Base-by-base conservation (phyloP, 2,329 filamentous ascomycete species). In the Fusarium xyrophilum region DNA sequence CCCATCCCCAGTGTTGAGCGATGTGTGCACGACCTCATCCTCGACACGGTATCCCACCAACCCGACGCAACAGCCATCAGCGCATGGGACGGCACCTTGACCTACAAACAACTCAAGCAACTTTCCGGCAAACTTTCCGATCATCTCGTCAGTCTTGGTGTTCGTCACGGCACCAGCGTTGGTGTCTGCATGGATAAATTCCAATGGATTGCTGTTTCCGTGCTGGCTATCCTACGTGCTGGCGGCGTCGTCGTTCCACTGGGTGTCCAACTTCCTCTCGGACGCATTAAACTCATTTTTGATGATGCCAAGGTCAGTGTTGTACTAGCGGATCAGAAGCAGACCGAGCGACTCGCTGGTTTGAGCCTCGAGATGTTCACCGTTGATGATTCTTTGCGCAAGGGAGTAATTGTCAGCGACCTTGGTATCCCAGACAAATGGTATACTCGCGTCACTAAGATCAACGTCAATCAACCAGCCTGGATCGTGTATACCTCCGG, bases 131-230 rank as follows among this genome's bases (percentile, higher is more conserved):
- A 43, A 19, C 27, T 55, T 2, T 46, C 52, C 3, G 23, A 46
- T 2, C 19, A 55, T 8, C 39, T 55, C 4, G 30, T 47, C 7
- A 21, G 17, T 21, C 39, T 55, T 4, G 52, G 52, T 5, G 30
- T 55, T 13, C 17, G 30, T 1, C 39, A 44, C 11, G 39, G 23
- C 1, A 27, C 39, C 11, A 46, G 38, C 1, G 56, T 60, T 2
- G 56, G 56, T 4, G 27, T 60, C 1, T 60, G 56, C 17, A 47
- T 60, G 56, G 33, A 60, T 11, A 60, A 60, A n/a, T 60, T 51
- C 0, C 51, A n/a, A 15, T 55, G 35, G 56, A 32, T 27, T 13
- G 36, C 50, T 8, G 15, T 53, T 14, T 53, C 40, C 4, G 40
- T 56, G 40, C 51, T 60, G 1, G 51, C 51, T 9, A 56, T 60